Conservation (phyloP, 176 grass and related monocot species). For the Eragrostis nindensis region DNA sequence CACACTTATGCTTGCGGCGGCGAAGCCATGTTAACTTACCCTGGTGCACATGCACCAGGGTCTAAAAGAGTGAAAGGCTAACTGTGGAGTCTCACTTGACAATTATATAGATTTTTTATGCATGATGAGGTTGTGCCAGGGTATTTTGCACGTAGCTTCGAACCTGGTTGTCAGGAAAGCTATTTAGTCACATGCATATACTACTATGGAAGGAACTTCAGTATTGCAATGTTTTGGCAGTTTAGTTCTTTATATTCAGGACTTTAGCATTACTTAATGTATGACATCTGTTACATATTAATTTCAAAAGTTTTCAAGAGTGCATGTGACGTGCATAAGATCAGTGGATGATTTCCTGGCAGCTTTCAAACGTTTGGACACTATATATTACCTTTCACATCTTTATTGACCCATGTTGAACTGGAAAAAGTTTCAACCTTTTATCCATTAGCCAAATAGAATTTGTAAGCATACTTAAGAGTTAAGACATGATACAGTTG, state of each 20-base stretch:
- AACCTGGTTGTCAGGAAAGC: conserved; percentile 15
- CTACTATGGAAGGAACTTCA: conserved; percentile 19
- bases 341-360: conserved; percentile 7
- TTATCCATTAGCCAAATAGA: conserved; percentile 23
- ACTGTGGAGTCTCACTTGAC: no score
- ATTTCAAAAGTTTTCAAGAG: conserved; percentile 21
- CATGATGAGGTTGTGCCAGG: no score
- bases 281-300: not conserved
- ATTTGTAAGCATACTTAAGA: conserved; percentile 2
- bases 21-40: not conserved
- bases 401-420: conserved; percentile 12
- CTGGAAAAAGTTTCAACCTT: conserved; percentile 22
- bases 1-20: conserved; percentile 33
- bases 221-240: not conserved
- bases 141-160: not conserved
- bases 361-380: conserved; percentile 24
- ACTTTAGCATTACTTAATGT: conserved; percentile 29
- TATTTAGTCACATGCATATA: not conserved
- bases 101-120: conserved; percentile 7
- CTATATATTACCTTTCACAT: conserved; percentile 6
- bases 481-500: not conserved
- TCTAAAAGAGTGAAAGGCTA: conserved; percentile 42
- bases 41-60: no score
- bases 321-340: conserved; percentile 2
- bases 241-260: conserved; percentile 9